A percentile compares a stretch with the other conserved stretches of the same genome.
Evolutionary conservation across 495 filamentous ascomycete genomes (phyloP).

Genomic region (Neurospora intermedia): DNA sequence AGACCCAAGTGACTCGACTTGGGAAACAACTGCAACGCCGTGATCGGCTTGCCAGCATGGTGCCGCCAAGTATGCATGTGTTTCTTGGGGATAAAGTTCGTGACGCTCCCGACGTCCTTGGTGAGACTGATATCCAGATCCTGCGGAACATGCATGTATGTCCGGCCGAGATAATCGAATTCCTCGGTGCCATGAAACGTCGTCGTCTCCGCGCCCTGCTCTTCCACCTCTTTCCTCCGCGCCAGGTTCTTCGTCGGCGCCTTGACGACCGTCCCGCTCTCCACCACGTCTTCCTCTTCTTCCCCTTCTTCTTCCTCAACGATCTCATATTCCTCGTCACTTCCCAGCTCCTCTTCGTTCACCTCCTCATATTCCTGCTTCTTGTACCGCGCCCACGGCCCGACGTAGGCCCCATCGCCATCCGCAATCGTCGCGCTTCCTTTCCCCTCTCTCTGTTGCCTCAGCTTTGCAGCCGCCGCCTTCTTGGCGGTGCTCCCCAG

Average conservation of each 20-base stretch:
- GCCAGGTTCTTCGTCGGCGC: slow-evolving; percentile 47
- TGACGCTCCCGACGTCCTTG: slow-evolving; percentile 66
- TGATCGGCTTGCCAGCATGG: slow-evolving; percentile 71
- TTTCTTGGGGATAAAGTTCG: slow-evolving; percentile 92
- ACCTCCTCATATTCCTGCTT: slow-evolving; percentile 50
- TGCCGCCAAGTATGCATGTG: slow-evolving; percentile 79
- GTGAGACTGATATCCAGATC: slow-evolving; percentile 82
- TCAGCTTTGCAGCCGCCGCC: slow-evolving; percentile 52
- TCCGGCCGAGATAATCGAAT: slow-evolving; percentile 85
- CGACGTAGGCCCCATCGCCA: slow-evolving; percentile 76
- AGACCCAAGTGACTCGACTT: slow-evolving; percentile 76
- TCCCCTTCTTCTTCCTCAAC: slow-evolving; percentile 42
- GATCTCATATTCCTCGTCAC: slow-evolving; percentile 74
- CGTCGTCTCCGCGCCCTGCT: slow-evolving; percentile 61
- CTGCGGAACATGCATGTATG: slow-evolving; percentile 93
- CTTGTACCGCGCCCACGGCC: slow-evolving; percentile 87
- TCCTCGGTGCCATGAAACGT: slow-evolving; percentile 74
- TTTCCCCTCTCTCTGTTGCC: slow-evolving; percentile 66
- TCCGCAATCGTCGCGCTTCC: slow-evolving; percentile 75
- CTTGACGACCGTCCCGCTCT: slow-evolving; percentile 39
- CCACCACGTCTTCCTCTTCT: slow-evolving; percentile 44
- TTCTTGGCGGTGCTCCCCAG: slow-evolving; percentile 41
- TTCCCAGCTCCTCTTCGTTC: slow-evolving; percentile 52
- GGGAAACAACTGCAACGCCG: slow-evolving; percentile 80
- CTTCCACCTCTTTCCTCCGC: slow-evolving; percentile 45